A percentile compares a stretch with the other conserved stretches of the same genome.
Conservation (phyloP, 2,329 filamentous ascomycete genomes). For the Penicillium sp. region DNA sequence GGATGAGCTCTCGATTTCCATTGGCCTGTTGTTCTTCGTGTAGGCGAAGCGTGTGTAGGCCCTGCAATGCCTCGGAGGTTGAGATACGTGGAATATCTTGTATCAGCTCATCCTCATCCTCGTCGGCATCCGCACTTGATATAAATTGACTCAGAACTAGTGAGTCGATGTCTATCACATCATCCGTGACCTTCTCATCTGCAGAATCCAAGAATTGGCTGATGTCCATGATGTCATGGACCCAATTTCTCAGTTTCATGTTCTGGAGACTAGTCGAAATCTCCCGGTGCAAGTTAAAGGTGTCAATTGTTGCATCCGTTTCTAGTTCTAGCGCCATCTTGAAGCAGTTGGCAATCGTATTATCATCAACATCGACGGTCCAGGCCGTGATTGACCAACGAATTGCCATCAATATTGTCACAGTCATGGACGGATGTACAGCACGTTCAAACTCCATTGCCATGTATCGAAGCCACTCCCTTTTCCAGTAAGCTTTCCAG, state of each 20-base stretch:
- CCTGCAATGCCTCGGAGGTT: not conserved
- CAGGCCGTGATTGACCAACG: slow-evolving; percentile 14
- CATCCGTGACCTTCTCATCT: slow-evolving; percentile 14
- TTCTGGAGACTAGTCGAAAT: slow-evolving; percentile 4
- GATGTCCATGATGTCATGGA: slow-evolving; percentile 9
- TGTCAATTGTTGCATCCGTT: not conserved
- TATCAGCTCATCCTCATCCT: not conserved
- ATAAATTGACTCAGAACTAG: slow-evolving; percentile 8
- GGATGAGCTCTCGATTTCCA: not conserved
- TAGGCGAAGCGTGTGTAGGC: slow-evolving; percentile 8
- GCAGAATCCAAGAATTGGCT: slow-evolving; percentile 2
- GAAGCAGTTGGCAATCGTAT: slow-evolving; percentile 11
- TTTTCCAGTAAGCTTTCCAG: slow-evolving; percentile 12
- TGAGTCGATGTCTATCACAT: slow-evolving; percentile 5
- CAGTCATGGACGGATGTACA: not conserved
- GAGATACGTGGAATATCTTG: slow-evolving; percentile 1
- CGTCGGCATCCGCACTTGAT: not conserved
- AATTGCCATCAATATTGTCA: slow-evolving; percentile 13
- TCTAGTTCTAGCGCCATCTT: slow-evolving; percentile 9
- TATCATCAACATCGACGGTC: slow-evolving; percentile 5
- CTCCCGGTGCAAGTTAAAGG: not conserved
- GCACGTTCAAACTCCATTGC: slow-evolving; percentile 2
- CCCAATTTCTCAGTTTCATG: slow-evolving; percentile 3
- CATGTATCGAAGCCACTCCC: slow-evolving; percentile 11
- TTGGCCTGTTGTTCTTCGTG: slow-evolving; percentile 10